Percentiles rank a stretch among this genome's conserved stretches.
These are phyloP conservation scores for Fraxinus baroniana DNA, from an alignment of 305 asterid species.

Conservation along the genomic window DNA sequence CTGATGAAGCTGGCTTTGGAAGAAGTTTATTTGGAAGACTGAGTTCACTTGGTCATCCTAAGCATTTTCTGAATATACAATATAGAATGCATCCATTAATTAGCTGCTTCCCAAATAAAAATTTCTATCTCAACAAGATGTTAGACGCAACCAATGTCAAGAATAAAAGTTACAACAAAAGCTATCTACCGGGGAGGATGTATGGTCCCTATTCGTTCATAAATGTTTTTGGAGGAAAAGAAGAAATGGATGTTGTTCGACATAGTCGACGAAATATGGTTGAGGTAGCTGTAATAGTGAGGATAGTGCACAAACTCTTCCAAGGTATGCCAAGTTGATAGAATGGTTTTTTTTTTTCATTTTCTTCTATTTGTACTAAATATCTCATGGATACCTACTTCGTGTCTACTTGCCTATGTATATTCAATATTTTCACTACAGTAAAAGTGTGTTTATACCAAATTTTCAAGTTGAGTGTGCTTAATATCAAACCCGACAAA, in stretches of 20 bases:
- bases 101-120: slow-evolving; percentile 60
- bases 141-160: slow-evolving; percentile 52
- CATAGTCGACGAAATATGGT: slow-evolving; percentile 53
- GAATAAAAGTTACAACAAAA: slow-evolving; percentile 32
- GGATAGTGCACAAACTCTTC: slow-evolving; percentile 49
- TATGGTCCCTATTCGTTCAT: slow-evolving; percentile 77
- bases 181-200: slow-evolving; percentile 46
- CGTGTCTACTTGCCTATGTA: not conserved
- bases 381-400: not conserved
- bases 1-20: slow-evolving; percentile 58
- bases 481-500: not conserved
- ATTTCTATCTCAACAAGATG: slow-evolving; percentile 48
- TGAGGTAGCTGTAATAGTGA: slow-evolving; percentile 61
- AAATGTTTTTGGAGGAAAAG: slow-evolving; percentile 48
- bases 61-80: slow-evolving; percentile 59
- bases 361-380: not conserved
- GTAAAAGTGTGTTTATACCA: not conserved
- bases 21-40: slow-evolving; percentile 76
- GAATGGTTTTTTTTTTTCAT: not conserved
- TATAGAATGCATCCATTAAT: slow-evolving; percentile 82
- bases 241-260: slow-evolving; percentile 49
- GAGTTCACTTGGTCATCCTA: slow-evolving; percentile 51
- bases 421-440: not conserved
- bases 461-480: not conserved
- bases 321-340: slow-evolving; percentile 39